phyloP scores from a whole-genome alignment of 495 filamentous ascomycete species.

The Lophiotrema nucula region DNA sequence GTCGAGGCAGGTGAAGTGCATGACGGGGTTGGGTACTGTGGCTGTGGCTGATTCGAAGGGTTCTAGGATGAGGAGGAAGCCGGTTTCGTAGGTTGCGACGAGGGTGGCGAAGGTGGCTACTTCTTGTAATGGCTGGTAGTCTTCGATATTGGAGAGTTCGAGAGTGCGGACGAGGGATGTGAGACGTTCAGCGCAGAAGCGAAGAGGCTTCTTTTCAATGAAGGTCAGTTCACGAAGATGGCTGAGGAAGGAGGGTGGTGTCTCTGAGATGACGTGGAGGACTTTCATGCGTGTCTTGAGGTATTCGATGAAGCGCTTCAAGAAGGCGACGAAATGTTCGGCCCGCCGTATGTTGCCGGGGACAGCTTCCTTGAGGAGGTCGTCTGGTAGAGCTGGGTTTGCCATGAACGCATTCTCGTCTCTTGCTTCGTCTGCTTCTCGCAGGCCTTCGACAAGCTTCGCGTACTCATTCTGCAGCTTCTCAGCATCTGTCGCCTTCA shows the following conservation, averaged over 20 bases:
- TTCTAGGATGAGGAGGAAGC: slow-evolving; percentile 92
- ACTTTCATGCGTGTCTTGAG: slow-evolving; percentile 99
- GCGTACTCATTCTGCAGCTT: slow-evolving; percentile 94
- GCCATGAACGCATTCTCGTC: slow-evolving; percentile 96
- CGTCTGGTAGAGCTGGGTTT: slow-evolving; percentile 82
- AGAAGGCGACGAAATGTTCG: slow-evolving; percentile 93
- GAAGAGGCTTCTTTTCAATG: slow-evolving; percentile 94
- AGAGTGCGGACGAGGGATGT: slow-evolving; percentile 94
- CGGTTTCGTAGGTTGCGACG: slow-evolving; percentile 95
- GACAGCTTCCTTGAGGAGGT: slow-evolving; percentile 86
- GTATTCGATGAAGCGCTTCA: slow-evolving; percentile 97
- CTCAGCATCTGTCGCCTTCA: slow-evolving; percentile 86
- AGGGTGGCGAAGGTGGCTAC: slow-evolving; percentile 98
- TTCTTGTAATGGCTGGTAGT: slow-evolving; percentile 95
- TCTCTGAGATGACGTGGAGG: slow-evolving; percentile 93
- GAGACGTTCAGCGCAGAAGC: slow-evolving; percentile 91
- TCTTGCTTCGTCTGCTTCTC: slow-evolving; percentile 80
- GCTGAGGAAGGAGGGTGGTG: slow-evolving; percentile 86
- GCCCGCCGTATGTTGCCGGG: slow-evolving; percentile 95
- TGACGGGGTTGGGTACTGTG: slow-evolving; percentile 89
- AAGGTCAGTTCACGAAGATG: slow-evolving; percentile 95
- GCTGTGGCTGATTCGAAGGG: slow-evolving; percentile 95
- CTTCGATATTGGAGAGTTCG: slow-evolving; percentile 95
- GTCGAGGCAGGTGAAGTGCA: slow-evolving; percentile 96
- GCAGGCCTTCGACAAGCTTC: slow-evolving; percentile 89